Conservation (phyloP, 2,329 filamentous ascomycete genomes). For the Aschersonia sp. region DNA sequence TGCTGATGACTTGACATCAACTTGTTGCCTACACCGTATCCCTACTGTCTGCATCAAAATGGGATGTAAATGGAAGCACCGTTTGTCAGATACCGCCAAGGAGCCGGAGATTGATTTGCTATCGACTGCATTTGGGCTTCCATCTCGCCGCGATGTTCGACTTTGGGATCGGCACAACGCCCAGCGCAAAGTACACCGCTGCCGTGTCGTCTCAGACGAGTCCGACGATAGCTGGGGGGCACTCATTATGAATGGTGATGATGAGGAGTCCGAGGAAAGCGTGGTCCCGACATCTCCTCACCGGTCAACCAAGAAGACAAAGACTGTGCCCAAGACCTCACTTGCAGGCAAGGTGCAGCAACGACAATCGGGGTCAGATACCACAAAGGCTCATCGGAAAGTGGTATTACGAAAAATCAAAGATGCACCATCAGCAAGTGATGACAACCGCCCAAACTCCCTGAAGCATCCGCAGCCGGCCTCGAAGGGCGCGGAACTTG, state of each 20-base stretch:
- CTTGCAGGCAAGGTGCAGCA: neutral
- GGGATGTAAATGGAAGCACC: slow-evolving; percentile 6
- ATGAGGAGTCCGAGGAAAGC: neutral
- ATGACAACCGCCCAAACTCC: no score
- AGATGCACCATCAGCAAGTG: no score
- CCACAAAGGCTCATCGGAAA: neutral
- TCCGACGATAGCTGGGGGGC: neutral
- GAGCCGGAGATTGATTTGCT: slow-evolving; percentile 12
- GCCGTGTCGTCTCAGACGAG: slow-evolving; percentile 1
- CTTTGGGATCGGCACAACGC: slow-evolving; percentile 2
- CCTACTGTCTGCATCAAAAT: slow-evolving; percentile 3
- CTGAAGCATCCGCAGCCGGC: no score
- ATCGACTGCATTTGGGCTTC: slow-evolving; percentile 13
- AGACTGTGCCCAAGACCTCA: neutral
- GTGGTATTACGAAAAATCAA: no score
- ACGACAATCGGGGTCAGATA: neutral
- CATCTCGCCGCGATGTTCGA: slow-evolving; percentile 7
- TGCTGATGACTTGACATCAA: neutral
- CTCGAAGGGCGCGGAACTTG: no score
- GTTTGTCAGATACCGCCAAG: neutral
- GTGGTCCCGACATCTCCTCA: neutral
- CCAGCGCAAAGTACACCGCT: neutral
- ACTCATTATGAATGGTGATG: neutral
- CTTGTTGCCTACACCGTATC: neutral
- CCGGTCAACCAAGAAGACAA: neutral